Base-by-base conservation (phyloP, 164 flowering plant genomes). In the Vitis labrusca region DNA sequence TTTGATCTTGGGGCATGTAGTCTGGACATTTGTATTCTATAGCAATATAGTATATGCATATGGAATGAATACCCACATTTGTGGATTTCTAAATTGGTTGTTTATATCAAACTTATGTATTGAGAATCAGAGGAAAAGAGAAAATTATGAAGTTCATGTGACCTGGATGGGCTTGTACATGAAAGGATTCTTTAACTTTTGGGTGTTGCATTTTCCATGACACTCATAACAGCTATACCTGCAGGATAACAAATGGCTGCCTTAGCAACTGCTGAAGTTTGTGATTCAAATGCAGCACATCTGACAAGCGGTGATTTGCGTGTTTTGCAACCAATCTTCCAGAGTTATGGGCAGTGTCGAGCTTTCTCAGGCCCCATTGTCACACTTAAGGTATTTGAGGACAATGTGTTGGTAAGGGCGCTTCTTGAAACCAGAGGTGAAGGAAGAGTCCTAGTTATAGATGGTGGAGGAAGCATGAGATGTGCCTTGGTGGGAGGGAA, bases 401-500 rank as follows among this genome's bases (percentile, higher is more conserved):
- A 88, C 82, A 91, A 91, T 71, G 91, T 88, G 58, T 61, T 89
- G 75, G 92, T 89, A 1, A 70, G 94, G 65, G 80, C 84, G 71
- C 69, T 83, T 62, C 80, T 91, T 9, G 93, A 88, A 77, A 83
- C 72, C 53, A 84, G 54, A 73, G 93, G 97, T 1, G 91, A 88
- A 37, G 92, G 97, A 49, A 77, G 92, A 71, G 91, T 91, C 55
- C 71, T 91, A 8, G 91, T 88, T n/a, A 78, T 91, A 27, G 93
- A 89, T 61, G 93, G 93, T 14, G 92, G 89, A 10, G 93, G 89
- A 9, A 91, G 97, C 85, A 74, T 71, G 78, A 82, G 92, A 72
- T 89, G 94, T 71, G 94, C 97, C 6, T 47, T 91, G 48, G 73
- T 91, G 29, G 97, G 94, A 14, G 94, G 97, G 27, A 89, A 89